A percentile compares a stretch with the other conserved stretches of the same genome.
These are phyloP conservation scores for Solanum habrochaites DNA, from an alignment of 257 asterid genomes.

Conservation along the genomic window DNA sequence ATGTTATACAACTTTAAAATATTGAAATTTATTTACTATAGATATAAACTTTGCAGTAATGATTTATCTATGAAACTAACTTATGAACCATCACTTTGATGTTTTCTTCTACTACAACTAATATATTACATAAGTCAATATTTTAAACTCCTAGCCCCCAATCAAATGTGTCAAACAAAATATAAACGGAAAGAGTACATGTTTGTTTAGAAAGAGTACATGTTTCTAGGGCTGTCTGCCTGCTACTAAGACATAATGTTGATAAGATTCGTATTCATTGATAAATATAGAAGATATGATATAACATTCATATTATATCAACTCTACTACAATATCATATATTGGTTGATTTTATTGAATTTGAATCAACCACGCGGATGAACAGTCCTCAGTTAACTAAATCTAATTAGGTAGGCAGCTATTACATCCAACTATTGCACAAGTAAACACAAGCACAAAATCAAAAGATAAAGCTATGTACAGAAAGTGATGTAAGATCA, in stretches of 20 bases:
- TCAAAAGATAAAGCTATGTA: neutral
- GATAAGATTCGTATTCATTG: neutral
- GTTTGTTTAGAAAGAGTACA: neutral
- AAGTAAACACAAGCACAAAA: neutral
- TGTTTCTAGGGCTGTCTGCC: neutral
- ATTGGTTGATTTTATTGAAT: neutral
- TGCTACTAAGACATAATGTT: neutral
- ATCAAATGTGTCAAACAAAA: neutral
- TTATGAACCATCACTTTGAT: neutral
- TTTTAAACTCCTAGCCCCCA: neutral
- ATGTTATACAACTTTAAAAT: neutral
- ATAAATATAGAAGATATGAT: neutral
- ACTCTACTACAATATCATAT: neutral
- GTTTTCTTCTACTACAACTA: neutral
- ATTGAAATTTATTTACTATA: neutral
- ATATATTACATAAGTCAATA: neutral
- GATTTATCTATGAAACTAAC: neutral
- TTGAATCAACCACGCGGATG: neutral
- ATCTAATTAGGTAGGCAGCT: neutral
- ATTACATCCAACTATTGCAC: neutral
- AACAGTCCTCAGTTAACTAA: neutral
- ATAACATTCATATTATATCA: neutral
- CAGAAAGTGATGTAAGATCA: slow-evolving; percentile 18
- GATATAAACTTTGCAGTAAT: neutral
- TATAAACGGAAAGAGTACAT: neutral